phyloP scores from a whole-genome alignment of 2,329 filamentous ascomycete genomes.

The Tolypocladium endophyticum region DNA sequence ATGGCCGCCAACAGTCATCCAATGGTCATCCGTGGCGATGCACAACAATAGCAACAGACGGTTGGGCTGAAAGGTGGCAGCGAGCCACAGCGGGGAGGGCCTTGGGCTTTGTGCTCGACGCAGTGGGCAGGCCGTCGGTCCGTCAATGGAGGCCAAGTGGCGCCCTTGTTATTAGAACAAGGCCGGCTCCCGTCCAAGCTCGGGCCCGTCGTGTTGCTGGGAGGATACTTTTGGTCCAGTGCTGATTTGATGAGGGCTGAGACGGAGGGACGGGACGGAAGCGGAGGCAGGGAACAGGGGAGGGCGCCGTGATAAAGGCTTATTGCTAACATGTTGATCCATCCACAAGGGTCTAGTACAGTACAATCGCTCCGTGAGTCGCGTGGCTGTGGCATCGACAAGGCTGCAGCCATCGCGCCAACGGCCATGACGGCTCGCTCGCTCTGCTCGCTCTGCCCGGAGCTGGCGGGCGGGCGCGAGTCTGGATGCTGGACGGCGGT shows the following conservation, averaged over 20 bases:
- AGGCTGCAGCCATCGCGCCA: not conserved
- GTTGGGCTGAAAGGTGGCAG: not conserved
- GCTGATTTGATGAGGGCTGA: not conserved
- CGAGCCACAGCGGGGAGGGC: not conserved
- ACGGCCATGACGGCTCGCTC: not conserved
- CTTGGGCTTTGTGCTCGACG: not conserved
- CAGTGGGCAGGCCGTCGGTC: not conserved
- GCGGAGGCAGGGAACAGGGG: not conserved
- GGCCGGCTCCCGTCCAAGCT: not conserved
- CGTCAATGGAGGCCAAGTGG: not conserved
- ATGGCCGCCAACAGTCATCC: not conserved
- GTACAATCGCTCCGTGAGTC: not conserved
- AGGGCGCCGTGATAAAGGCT: not conserved
- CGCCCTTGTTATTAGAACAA: not conserved
- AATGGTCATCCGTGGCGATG: not conserved
- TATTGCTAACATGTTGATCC: not conserved
- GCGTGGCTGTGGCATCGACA: not conserved
- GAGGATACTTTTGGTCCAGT: not conserved
- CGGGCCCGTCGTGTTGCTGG: not conserved
- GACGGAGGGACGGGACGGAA: not conserved
- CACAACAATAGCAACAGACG: not conserved
- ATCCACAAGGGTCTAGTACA: not conserved
- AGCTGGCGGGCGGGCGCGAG: not conserved
- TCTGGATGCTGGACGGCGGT: not conserved
- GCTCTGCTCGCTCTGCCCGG: not conserved